Percentiles rank a stretch among this genome's conserved stretches.
phyloP scores from a whole-genome alignment of 2,329 filamentous ascomycete species.

The Ophiostoma ips region DNA sequence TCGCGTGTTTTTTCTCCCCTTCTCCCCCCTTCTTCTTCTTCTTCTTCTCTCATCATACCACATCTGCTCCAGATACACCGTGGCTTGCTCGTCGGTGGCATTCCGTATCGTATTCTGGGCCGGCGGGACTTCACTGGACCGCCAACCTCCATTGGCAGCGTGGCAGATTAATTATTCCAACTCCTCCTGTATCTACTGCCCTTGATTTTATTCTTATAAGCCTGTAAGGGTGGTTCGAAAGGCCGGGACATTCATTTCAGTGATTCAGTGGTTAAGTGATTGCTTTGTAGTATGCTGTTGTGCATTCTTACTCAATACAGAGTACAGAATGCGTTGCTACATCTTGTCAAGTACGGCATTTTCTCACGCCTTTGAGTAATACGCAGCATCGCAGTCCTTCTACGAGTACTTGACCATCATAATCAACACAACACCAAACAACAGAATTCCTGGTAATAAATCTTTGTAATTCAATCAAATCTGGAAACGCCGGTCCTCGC shows the following conservation, averaged over 20 bases:
- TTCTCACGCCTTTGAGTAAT: no score
- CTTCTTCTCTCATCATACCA: conserved; percentile 16
- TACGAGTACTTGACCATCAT: no score
- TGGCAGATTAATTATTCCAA: conserved; percentile 40
- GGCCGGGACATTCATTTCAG: conserved; percentile 50
- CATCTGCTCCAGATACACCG: conserved; percentile 3
- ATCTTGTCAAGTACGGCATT: no score
- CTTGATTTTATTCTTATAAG: conserved; percentile 53
- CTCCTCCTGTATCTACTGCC: conserved; percentile 77
- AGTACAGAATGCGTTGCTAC: no score
- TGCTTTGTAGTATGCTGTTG: no score
- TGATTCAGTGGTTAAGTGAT: no score
- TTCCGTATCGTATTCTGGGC: conserved; percentile 18
- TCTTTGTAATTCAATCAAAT: background rate
- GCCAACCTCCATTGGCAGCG: conserved; percentile 34
- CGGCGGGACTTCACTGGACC: conserved; percentile 38
- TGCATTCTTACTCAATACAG: no score
- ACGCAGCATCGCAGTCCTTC: no score
- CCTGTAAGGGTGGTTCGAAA: conserved; percentile 75
- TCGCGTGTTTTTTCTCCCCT: no score
- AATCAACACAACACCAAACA: no score
- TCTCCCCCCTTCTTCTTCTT: conserved; percentile 1
- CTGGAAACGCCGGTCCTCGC: conserved; percentile 7
- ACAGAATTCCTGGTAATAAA: background rate
- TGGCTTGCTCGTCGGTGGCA: conserved; percentile 13